phyloP scores from a whole-genome alignment of 805 yeast genomes.

The Lachancea mirantina region DNA sequence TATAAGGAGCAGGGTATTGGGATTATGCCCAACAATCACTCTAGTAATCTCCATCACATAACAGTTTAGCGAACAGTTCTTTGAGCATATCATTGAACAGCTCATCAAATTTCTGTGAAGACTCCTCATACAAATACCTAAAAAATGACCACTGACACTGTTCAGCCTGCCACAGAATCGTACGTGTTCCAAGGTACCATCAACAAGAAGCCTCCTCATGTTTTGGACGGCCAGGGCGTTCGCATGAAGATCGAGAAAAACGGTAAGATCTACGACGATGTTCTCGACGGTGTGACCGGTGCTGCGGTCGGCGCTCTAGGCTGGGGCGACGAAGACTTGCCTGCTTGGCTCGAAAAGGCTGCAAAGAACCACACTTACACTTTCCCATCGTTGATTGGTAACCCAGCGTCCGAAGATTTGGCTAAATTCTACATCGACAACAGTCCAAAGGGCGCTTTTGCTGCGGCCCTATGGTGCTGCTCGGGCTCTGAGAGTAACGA shows the following conservation, averaged over 20 bases:
- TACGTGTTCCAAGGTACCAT: constrained; percentile 40
- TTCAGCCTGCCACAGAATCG: constrained; percentile 18
- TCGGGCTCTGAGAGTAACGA: constrained; percentile 65
- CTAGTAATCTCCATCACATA: too few relatives aligned
- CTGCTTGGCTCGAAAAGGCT: constrained; percentile 34
- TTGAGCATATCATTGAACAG: too few relatives aligned
- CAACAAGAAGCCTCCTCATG: constrained; percentile 33
- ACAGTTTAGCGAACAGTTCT: too few relatives aligned
- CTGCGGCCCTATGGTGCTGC: constrained; percentile 42
- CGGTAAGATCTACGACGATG: constrained; percentile 30
- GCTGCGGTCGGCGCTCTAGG: constrained; percentile 48
- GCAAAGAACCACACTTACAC: constrained; percentile 34
- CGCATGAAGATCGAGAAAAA: constrained; percentile 36
- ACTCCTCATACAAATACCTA: too few relatives aligned
- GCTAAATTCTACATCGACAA: constrained; percentile 36
- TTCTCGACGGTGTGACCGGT: constrained; percentile 43
- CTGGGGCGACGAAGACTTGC: constrained; percentile 33
- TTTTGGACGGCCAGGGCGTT: constrained; percentile 38
- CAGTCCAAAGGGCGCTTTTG: constrained; percentile 34
- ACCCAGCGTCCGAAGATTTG: constrained; percentile 37
- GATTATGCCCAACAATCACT: too few relatives aligned
- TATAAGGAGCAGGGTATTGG: too few relatives aligned
- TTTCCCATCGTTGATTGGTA: constrained; percentile 30
- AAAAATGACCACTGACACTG: constrained; percentile 8
- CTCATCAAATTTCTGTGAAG: too few relatives aligned